Conservation (phyloP, 305 asterid genomes). For the Fraxinus paxiana region DNA sequence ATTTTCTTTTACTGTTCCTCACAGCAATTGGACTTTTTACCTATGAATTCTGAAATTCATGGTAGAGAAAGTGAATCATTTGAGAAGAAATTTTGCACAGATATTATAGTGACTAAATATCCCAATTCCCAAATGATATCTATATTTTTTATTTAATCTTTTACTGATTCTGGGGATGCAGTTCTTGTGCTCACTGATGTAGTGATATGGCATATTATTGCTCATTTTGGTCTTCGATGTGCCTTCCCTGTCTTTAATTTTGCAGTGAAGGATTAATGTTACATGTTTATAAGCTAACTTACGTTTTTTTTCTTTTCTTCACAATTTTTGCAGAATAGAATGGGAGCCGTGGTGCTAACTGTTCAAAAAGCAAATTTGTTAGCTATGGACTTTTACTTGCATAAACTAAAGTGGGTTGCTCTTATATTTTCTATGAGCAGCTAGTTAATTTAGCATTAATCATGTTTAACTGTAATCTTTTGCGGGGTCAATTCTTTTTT, state of each 20-base stretch:
- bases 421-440: slow-evolving; percentile 29
- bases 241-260: background rate
- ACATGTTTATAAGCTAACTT: slow-evolving; percentile 21
- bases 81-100: background rate
- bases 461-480: slow-evolving; percentile 7
- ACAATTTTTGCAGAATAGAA: slow-evolving; percentile 44
- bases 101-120: background rate
- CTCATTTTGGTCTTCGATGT: background rate
- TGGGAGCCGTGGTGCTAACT: slow-evolving; percentile 86
- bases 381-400: slow-evolving; percentile 71
- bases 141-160: background rate
- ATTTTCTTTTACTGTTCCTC: background rate
- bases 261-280: background rate
- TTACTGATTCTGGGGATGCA: background rate
- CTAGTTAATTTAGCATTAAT: slow-evolving; percentile 8
- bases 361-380: slow-evolving; percentile 66
- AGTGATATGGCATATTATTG: slow-evolving; percentile 9
- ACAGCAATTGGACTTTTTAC: background rate
- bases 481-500: background rate
- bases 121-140: background rate
- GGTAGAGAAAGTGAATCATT: background rate
- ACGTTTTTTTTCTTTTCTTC: background rate
- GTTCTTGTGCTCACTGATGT: slow-evolving; percentile 17
- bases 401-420: slow-evolving; percentile 36
- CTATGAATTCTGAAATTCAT: background rate